Evolutionary conservation across 2,329 filamentous ascomycete species (phyloP), one percentile per base, ranked within the genome.

Genomic region (Alternaria triticimaculans): DNA sequence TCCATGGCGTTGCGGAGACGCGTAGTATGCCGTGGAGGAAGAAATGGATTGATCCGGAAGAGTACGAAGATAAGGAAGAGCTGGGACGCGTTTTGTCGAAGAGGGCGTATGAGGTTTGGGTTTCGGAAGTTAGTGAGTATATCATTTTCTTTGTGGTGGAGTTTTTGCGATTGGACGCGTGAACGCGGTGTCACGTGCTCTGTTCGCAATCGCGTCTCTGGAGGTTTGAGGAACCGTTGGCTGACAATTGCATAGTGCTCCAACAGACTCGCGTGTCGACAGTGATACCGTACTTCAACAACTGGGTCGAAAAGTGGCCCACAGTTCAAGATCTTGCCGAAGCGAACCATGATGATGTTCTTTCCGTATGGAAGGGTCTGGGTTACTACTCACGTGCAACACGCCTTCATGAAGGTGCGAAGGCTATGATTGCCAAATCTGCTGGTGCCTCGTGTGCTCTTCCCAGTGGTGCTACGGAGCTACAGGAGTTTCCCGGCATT

Each of bases 311-410:
- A 1, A 83, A 84, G 60, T 90, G 88, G 87, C 87, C 87, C 1
- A 87, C 86, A 0, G 84, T 90, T 4, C 81, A 83, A 2, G 84
- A 86, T 21, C 82, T 90, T 7, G 87, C 88, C 0, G 77, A 77
- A 0, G 88, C 88, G 1, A 70, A 78, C 1, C 73, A 84, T 6
- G 86, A 88, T 51, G 86, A 89, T 5, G 87, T 90, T 1, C 76
- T 89, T 10, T 81, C 82, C 3, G 85, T 84, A 4, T 90, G 88
- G 88, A 83, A 85, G 28, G 88, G 88, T 0, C 78, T 90, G 10
- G 88, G 88, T 1, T 90, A 90, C 71, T 90, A 90, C 74, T 88
- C 86, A 53, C 85, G 88, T n/a, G 88, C 88, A 1, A 87, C 85
- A 26, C 81, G 88, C 28, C 85, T 90, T 30, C 87, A 89, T 64